A percentile compares a stretch with the other conserved stretches of the same genome.
Conservation (phyloP, 177 flowering plant genomes). For the Vitis hybrid region DNA sequence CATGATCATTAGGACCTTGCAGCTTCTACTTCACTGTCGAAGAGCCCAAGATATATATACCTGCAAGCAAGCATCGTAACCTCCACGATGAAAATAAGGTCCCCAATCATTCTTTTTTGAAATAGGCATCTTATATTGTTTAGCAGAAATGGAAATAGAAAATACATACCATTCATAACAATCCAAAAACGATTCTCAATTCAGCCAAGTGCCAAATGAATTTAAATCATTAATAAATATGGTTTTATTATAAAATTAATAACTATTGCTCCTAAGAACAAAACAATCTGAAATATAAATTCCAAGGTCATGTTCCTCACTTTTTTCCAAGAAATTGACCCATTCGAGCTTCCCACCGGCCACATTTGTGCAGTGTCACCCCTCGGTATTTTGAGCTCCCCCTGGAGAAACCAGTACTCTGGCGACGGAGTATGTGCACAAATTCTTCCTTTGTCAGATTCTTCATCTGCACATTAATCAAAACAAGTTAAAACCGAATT, state of each 20-base stretch:
- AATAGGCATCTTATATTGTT: conserved; percentile 23
- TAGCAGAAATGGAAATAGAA: conserved; percentile 11
- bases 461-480: conserved; percentile 47
- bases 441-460: conserved; percentile 82
- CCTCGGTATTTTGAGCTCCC: conserved; percentile 90
- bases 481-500: background rate
- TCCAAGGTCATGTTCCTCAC: conserved; percentile 31
- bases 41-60: conserved; percentile 75
- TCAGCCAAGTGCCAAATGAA: conserved; percentile 7
- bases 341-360: conserved; percentile 94
- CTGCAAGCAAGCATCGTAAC: conserved; percentile 53
- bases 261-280: background rate
- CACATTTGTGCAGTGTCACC: conserved; percentile 89
- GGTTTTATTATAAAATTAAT: no score
- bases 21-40: conserved; percentile 72
- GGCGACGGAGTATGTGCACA: conserved; percentile 85
- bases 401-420: conserved; percentile 84
- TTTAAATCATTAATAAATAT: background rate
- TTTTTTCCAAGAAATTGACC: conserved; percentile 92
- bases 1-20: conserved; percentile 63
- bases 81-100: conserved; percentile 36
- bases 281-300: background rate
- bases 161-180: conserved; percentile 9
- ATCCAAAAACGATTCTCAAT: conserved; percentile 12
- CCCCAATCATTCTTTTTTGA: conserved; percentile 26